Percentiles rank a stretch among this genome's conserved stretches.
These are phyloP conservation scores for Saitozyma sp. DNA, from an alignment of 768 basidiomycete genomes.

Conservation along the genomic window DNA sequence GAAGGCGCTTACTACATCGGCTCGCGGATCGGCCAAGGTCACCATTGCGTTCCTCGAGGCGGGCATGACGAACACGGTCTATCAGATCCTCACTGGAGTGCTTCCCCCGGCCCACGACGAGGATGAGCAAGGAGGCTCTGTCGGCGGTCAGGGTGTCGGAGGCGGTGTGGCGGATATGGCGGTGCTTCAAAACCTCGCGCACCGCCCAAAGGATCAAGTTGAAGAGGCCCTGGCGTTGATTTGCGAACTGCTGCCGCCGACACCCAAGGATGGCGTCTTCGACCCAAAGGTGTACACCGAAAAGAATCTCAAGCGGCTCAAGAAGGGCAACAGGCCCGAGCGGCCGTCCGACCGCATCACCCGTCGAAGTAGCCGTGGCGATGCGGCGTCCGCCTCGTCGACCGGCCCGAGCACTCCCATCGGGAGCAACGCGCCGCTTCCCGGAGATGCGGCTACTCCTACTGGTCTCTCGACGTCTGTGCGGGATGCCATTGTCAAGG, in stretches of 20 bases:
- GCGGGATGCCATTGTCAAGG: constrained; percentile 19
- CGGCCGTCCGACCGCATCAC: constrained; percentile 14
- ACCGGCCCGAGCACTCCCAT: constrained; percentile 25
- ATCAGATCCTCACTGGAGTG: constrained; percentile 93
- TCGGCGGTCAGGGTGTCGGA: constrained; percentile 73
- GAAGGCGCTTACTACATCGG: constrained; percentile 81
- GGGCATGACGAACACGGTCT: constrained; percentile 85
- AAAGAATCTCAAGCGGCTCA: constrained; percentile 75
- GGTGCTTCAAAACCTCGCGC: constrained; percentile 94
- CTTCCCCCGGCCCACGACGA: constrained; percentile 66
- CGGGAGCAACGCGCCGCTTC: constrained; percentile 19
- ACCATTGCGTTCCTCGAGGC: constrained; percentile 83
- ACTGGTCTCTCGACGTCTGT: constrained; percentile 44
- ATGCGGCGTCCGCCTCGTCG: constrained; percentile 22
- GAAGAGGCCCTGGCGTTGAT: constrained; percentile 88
- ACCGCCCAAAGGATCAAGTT: constrained; percentile 94
- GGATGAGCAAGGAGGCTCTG: constrained; percentile 57
- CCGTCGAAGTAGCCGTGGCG: constrained; percentile 44
- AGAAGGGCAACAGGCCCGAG: constrained; percentile 52
- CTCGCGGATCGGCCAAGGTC: constrained; percentile 82
- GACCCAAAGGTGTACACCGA: constrained; percentile 88
- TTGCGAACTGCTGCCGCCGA: constrained; percentile 86
- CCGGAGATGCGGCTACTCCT: constrained; percentile 19
- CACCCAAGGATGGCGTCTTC: constrained; percentile 84
- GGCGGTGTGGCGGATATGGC: constrained; percentile 94